Evolutionary conservation across 352 stramenopile species (phyloP), one percentile per base, ranked within the genome.

Genomic region (Peronospora belbahrii): DNA sequence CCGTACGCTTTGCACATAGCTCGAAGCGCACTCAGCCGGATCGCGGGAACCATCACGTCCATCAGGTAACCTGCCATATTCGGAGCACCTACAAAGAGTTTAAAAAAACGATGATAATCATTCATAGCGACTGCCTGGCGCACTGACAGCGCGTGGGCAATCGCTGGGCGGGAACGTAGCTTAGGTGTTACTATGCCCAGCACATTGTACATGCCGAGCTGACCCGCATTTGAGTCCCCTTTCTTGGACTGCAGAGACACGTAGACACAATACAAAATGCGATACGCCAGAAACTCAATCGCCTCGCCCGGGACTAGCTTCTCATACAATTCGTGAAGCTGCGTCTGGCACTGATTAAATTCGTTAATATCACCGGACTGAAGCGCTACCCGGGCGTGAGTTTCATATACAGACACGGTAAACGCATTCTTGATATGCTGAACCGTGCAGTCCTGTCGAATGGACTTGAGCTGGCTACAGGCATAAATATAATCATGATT

Each of bases 381-480:
- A 20, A 99, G 72, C 35, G 95, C 95, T 38, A 99, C 84, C 20
- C 96, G 85, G 17, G 95, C 96, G 66, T 99, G 95, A 36, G 79
- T 92, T 63, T 99, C 96, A 69, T 99, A 99, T 32, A 98, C 95
- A 24, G 89, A 57, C 31, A 98, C 92, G 1, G 95, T 97, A 73
- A 99, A 98, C 9, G 64, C 70, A 67, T 97, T 97, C 65, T 97
- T 94, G 50, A 99, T 97, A 53, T 91, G 83, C 61, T 97, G 91
- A 20, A 99, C 94, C 11, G 93, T 98, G 54, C 97, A 95, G 74
- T 99, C 97, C 68, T 99, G 97, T 15, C 97, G 89, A 52, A 99
- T 97, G 19, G 96, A 97, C 67, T 99, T 99, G 38, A 99, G 86
- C 62, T 99, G 96, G 46, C 93, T 97, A 82, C 95, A 98, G 55